phyloP scores from a whole-genome alignment of 2,329 filamentous ascomycete species.

The Daldinia sp. region DNA sequence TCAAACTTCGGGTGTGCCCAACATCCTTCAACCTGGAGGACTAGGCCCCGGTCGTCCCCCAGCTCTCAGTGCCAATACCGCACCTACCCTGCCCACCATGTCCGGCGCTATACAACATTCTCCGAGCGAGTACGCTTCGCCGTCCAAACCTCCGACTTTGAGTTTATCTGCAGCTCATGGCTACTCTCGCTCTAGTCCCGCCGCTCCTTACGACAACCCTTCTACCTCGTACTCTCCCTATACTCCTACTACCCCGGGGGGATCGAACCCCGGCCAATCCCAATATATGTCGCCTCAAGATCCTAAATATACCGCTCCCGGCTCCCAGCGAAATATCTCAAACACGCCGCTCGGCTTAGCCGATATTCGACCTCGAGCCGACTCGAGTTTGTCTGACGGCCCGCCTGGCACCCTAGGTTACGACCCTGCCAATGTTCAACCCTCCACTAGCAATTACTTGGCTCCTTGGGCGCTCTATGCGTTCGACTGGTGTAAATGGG shows the following conservation, averaged over 20 bases:
- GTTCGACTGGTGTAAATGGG: slow-evolving; percentile 99
- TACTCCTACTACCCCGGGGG: slow-evolving; percentile 70
- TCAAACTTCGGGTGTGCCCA: slow-evolving; percentile 60
- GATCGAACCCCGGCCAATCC: slow-evolving; percentile 57
- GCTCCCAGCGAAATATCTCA: slow-evolving; percentile 69
- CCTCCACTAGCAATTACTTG: slow-evolving; percentile 88
- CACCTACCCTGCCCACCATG: slow-evolving; percentile 58
- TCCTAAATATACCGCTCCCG: slow-evolving; percentile 63
- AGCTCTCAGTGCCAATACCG: slow-evolving; percentile 54
- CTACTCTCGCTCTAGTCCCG: slow-evolving; percentile 87
- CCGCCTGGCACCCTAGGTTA: slow-evolving; percentile 68
- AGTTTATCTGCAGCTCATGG: slow-evolving; percentile 67
- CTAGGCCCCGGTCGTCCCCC: slow-evolving; percentile 48
- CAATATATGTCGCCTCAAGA: slow-evolving; percentile 72
- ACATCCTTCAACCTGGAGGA: slow-evolving; percentile 66
- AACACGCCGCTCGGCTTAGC: slow-evolving; percentile 91
- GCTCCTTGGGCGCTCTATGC: slow-evolving; percentile 96
- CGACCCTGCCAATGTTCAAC: slow-evolving; percentile 70
- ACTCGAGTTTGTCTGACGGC: slow-evolving; percentile 80
- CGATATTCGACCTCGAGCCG: slow-evolving; percentile 87
- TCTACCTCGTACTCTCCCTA: slow-evolving; percentile 65
- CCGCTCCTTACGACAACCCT: slow-evolving; percentile 63
- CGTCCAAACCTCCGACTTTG: slow-evolving; percentile 71
- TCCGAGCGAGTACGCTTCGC: slow-evolving; percentile 52
- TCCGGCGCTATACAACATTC: slow-evolving; percentile 52